phyloP scores from a whole-genome alignment of 139 green algal species.

The Chlorella sp. region DNA sequence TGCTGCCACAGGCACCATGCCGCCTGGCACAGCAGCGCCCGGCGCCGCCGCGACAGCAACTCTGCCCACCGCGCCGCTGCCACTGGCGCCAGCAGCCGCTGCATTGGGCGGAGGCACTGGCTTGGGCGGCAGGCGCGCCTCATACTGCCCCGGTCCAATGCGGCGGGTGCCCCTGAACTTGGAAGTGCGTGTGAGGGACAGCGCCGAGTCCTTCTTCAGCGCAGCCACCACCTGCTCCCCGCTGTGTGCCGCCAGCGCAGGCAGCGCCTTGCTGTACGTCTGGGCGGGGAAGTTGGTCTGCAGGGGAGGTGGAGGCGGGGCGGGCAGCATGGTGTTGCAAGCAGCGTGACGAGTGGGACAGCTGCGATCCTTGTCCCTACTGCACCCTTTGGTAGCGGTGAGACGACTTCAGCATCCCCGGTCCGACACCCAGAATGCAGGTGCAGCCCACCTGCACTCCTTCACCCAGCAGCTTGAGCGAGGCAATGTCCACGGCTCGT shows the following conservation, averaged over 20 bases:
- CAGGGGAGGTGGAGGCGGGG: neutral
- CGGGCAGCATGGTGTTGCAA: too few species aligned
- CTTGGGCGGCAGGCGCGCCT: slow-evolving; percentile 26
- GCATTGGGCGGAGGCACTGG: neutral
- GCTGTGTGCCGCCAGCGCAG: slow-evolving; percentile 26
- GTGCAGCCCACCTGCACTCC: slow-evolving; percentile 6
- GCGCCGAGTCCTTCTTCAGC: slow-evolving; percentile 30
- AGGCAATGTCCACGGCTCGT: slow-evolving; percentile 37
- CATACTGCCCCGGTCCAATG: slow-evolving; percentile 16
- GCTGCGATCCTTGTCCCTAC: too few species aligned
- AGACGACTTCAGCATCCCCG: too few species aligned
- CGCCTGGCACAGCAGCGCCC: neutral
- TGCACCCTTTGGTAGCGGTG: too few species aligned
- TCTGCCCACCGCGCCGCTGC: neutral
- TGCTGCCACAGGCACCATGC: neutral
- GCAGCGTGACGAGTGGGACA: too few species aligned
- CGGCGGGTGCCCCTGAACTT: slow-evolving; percentile 25
- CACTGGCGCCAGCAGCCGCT: neutral
- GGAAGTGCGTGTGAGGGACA: slow-evolving; percentile 26
- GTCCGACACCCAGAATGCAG: too few species aligned
- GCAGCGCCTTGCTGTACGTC: slow-evolving; percentile 16
- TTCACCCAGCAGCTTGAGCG: slow-evolving; percentile 35
- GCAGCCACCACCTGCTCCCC: slow-evolving; percentile 35
- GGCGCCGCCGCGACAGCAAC: neutral
- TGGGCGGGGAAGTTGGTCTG: slow-evolving; percentile 43